These are phyloP conservation scores for Aureobasidium leucospermi DNA, from an alignment of 2,329 filamentous ascomycete genomes.

Conservation along the genomic window DNA sequence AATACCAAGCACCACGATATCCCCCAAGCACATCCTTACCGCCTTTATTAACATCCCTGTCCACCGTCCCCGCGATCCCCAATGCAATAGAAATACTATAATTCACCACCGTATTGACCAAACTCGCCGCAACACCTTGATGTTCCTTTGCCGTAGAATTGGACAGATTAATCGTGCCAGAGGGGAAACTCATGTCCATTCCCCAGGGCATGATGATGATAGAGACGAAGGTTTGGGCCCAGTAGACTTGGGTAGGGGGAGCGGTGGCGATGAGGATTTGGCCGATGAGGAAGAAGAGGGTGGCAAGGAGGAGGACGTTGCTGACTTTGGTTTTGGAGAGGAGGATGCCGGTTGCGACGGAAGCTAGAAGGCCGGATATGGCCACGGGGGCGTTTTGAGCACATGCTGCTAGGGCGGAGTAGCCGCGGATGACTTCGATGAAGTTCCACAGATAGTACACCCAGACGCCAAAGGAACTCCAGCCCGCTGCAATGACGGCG, in stretches of 20 bases:
- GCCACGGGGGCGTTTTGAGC: slow-evolving; percentile 34
- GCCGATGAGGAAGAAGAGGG: slow-evolving; percentile 37
- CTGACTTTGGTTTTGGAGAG: slow-evolving; percentile 16
- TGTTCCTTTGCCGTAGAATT: slow-evolving; percentile 42
- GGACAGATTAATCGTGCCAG: slow-evolving; percentile 53
- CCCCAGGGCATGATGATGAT: slow-evolving; percentile 53
- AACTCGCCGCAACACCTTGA: slow-evolving; percentile 46
- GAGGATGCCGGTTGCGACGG: slow-evolving; percentile 27
- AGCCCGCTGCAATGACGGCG: too few species aligned
- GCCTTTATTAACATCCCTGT: slow-evolving; percentile 32
- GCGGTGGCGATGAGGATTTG: slow-evolving; percentile 37
- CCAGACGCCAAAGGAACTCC: too few species aligned
- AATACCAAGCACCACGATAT: not conserved
- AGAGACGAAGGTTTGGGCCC: slow-evolving; percentile 55
- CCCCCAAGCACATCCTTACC: not conserved
- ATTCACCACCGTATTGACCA: slow-evolving; percentile 60
- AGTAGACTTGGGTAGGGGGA: slow-evolving; percentile 53
- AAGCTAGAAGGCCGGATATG: slow-evolving; percentile 36
- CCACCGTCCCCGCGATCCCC: slow-evolving; percentile 58
- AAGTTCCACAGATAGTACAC: slow-evolving; percentile 17
- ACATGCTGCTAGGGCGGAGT: not conserved
- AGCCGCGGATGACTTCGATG: not conserved
- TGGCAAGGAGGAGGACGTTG: slow-evolving; percentile 25
- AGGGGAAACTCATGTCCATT: slow-evolving; percentile 61
- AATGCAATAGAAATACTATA: slow-evolving; percentile 61